Evolutionary conservation across 1,284 basidiomycete species (phyloP).

Genomic region (Takashimella koratensis): DNA sequence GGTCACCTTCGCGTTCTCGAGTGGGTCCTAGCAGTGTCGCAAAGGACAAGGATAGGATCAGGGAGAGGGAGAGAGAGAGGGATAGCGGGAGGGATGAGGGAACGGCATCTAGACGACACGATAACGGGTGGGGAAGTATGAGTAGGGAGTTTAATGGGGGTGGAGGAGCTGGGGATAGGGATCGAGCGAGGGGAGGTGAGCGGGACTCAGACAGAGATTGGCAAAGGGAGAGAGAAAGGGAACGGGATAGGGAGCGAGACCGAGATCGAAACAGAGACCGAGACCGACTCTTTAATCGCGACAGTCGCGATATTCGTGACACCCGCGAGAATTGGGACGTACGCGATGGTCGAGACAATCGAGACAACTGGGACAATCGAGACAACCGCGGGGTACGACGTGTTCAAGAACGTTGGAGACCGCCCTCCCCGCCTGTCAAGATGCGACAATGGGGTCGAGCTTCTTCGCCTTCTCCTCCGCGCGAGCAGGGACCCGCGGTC

Average conservation of each 20-base stretch:
- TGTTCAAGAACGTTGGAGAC: conserved; percentile 5
- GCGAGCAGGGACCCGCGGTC: too few relatives aligned
- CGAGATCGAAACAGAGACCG: neutral
- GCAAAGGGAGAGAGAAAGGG: neutral
- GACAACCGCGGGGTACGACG: conserved; percentile 9
- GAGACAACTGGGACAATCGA: neutral
- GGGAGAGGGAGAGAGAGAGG: neutral
- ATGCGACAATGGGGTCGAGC: conserved; percentile 16
- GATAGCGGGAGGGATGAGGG: neutral
- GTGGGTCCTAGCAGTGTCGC: too few relatives aligned
- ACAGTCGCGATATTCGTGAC: too few relatives aligned
- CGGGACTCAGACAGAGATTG: neutral
- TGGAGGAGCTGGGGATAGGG: neutral
- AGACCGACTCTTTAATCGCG: neutral
- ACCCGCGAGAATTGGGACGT: too few relatives aligned
- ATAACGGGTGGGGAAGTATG: neutral
- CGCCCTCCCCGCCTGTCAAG: conserved; percentile 6
- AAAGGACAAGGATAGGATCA: neutral
- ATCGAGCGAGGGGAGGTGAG: neutral
- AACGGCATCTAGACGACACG: neutral
- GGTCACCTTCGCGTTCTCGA: conserved; percentile 1
- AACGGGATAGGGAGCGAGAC: conserved; percentile 1
- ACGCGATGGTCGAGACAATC: too few relatives aligned
- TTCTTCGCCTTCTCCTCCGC: neutral
- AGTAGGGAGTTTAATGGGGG: too few relatives aligned